phyloP scores from a whole-genome alignment of 2,329 filamentous ascomycete species.

The Neospermospora avenae region DNA sequence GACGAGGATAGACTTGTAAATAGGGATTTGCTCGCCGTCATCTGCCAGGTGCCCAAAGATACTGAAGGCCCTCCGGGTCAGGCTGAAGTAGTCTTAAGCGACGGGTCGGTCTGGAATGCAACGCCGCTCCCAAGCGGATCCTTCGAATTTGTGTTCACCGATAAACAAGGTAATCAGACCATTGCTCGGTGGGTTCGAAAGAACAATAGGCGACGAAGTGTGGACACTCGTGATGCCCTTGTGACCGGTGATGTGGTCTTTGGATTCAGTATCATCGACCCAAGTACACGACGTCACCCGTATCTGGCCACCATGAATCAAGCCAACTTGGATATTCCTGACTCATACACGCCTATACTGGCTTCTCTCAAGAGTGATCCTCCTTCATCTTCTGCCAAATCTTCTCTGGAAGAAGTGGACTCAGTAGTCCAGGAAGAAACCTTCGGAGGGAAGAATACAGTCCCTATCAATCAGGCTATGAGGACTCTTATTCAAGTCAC shows the following conservation, averaged over 20 bases:
- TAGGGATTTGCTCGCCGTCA: slow-evolving; percentile 62
- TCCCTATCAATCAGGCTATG: slow-evolving; percentile 43
- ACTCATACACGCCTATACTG: slow-evolving; percentile 60
- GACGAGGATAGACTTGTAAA: slow-evolving; percentile 50
- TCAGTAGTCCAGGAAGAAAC: slow-evolving; percentile 19
- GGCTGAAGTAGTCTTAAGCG: slow-evolving; percentile 63
- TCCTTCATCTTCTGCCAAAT: slow-evolving; percentile 21
- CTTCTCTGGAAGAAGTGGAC: slow-evolving; percentile 13
- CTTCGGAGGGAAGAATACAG: slow-evolving; percentile 35
- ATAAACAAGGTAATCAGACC: slow-evolving; percentile 53
- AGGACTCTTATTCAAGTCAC: slow-evolving; percentile 50
- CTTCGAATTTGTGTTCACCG: slow-evolving; percentile 59
- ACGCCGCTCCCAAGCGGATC: slow-evolving; percentile 51
- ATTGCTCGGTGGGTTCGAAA: slow-evolving; percentile 69
- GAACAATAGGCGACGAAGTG: slow-evolving; percentile 36
- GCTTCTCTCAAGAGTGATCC: slow-evolving; percentile 47
- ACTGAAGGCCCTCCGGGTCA: slow-evolving; percentile 41
- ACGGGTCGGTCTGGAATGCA: slow-evolving; percentile 58
- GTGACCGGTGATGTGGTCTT: slow-evolving; percentile 51
- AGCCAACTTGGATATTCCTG: slow-evolving; percentile 63
- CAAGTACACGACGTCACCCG: slow-evolving; percentile 66
- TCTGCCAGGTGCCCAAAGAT: slow-evolving; percentile 58
- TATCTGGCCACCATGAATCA: slow-evolving; percentile 67
- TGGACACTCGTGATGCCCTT: slow-evolving; percentile 28
- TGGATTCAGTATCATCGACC: slow-evolving; percentile 74